Evolutionary conservation across 164 flowering plant species (phyloP).

Genomic region (Macadamia tetraphylla): DNA sequence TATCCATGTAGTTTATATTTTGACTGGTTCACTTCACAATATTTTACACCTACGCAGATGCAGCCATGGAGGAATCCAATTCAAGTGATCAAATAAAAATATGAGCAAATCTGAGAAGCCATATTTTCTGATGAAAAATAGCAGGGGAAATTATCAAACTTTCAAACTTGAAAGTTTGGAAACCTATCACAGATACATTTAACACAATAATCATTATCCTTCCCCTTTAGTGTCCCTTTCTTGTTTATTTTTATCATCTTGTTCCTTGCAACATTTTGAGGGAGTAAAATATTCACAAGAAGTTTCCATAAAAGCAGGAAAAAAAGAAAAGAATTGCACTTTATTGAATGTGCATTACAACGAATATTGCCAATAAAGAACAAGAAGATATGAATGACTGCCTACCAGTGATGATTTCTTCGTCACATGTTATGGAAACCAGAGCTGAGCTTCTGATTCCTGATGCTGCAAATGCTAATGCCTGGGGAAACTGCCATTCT

Average conservation of each 20-base stretch:
- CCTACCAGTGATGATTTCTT: constrained; percentile 85
- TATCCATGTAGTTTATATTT: too few species aligned
- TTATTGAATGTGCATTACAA: not conserved
- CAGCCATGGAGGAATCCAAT: too few species aligned
- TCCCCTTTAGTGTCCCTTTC: too few species aligned
- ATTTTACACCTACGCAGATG: too few species aligned
- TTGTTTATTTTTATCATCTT: not conserved
- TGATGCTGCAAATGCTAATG: constrained; percentile 72
- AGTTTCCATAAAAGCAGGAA: not conserved
- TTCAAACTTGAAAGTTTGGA: not conserved
- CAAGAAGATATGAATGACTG: not conserved
- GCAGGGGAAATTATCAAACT: too few species aligned
- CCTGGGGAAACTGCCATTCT: constrained; percentile 86
- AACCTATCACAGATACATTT: not conserved
- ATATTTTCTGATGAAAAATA: too few species aligned
- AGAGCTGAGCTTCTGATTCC: constrained; percentile 81
- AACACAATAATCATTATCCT: too few species aligned
- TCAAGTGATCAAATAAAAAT: too few species aligned
- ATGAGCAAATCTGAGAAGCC: too few species aligned
- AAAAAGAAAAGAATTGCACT: not conserved
- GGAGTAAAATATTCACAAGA: not conserved
- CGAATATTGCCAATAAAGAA: not conserved
- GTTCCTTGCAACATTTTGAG: not conserved
- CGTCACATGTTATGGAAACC: constrained; percentile 75
- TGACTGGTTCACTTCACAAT: too few species aligned